These are phyloP conservation scores for Lenwebbia sp. DNA, from an alignment of 345 rosid species.

Conservation along the genomic window DNA sequence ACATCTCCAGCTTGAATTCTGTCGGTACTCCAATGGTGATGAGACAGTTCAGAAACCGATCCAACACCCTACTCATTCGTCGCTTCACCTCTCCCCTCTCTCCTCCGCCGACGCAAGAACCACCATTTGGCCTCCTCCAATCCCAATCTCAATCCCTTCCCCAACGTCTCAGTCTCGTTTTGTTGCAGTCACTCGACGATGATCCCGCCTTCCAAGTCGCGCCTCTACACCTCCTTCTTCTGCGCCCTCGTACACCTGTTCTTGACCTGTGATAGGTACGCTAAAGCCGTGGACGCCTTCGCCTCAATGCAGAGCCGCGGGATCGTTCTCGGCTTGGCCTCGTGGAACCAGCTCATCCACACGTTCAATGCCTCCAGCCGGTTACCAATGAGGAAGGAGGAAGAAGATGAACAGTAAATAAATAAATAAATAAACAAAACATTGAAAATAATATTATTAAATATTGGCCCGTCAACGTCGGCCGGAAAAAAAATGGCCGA, in stretches of 20 bases:
- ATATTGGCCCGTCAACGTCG: too few relatives aligned
- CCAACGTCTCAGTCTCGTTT: not conserved
- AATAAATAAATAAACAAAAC: too few relatives aligned
- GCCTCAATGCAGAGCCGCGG: slow-evolving; percentile 40
- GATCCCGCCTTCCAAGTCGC: not conserved
- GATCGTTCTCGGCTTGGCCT: slow-evolving; percentile 30
- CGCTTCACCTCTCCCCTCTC: not conserved
- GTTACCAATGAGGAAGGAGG: too few relatives aligned
- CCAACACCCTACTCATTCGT: not conserved
- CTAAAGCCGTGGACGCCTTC: slow-evolving; percentile 47
- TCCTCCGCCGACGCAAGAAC: not conserved
- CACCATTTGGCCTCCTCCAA: not conserved
- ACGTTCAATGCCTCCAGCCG: slow-evolving; percentile 40
- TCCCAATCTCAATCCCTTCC: not conserved
- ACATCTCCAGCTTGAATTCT: not conserved
- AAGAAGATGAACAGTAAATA: too few relatives aligned
- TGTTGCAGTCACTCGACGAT: not conserved
- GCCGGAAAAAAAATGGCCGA: too few relatives aligned
- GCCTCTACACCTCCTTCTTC: slow-evolving; percentile 47
- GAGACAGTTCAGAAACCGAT: not conserved
- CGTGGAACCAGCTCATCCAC: slow-evolving; percentile 52
- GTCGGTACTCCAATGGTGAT: not conserved
- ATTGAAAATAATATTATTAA: too few relatives aligned
- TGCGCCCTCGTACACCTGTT: slow-evolving; percentile 60
- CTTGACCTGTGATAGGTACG: slow-evolving; percentile 47